Conservation (phyloP, 2,329 filamentous ascomycete species). For the Bipolaris victoriae region DNA sequence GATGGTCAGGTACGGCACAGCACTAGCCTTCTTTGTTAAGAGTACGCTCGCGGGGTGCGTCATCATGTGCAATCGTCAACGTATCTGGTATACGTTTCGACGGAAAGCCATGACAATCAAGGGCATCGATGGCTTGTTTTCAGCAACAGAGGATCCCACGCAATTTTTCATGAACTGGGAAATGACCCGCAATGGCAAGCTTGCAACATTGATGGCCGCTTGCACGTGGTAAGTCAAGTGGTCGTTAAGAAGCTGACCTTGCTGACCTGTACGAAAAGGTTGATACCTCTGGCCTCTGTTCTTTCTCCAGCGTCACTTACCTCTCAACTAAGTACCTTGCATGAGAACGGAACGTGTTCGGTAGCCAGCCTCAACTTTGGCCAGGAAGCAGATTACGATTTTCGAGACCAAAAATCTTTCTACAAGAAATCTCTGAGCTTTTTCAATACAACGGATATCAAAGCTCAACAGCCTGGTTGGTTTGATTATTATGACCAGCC, state of each 20-base stretch:
- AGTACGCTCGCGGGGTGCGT: constrained; percentile 44
- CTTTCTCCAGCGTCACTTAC: constrained; percentile 46
- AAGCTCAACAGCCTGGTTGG: constrained; percentile 25
- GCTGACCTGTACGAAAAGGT: constrained; percentile 22
- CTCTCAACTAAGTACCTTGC: constrained; percentile 33
- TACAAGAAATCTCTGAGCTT: constrained; percentile 36
- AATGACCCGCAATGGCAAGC: constrained; percentile 46
- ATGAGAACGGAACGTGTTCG: constrained; percentile 26
- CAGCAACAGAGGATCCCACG: constrained; percentile 44
- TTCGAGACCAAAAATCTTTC: constrained; percentile 28
- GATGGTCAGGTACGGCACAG: constrained; percentile 47
- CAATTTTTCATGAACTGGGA: constrained; percentile 44
- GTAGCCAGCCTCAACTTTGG: constrained; percentile 44
- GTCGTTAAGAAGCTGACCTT: not conserved
- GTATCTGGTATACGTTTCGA: constrained; percentile 49
- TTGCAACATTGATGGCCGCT: constrained; percentile 46
- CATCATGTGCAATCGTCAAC: constrained; percentile 46
- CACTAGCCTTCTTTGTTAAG: constrained; percentile 48
- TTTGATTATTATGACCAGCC: constrained; percentile 50
- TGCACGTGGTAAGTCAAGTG: constrained; percentile 39
- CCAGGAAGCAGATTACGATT: constrained; percentile 40
- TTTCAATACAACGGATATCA: constrained; percentile 46
- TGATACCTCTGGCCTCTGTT: constrained; percentile 48
- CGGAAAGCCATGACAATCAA: constrained; percentile 46
- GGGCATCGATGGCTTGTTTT: constrained; percentile 48